Conservation (phyloP, 1,284 basidiomycete genomes). For the Athelia psychrophila region DNA sequence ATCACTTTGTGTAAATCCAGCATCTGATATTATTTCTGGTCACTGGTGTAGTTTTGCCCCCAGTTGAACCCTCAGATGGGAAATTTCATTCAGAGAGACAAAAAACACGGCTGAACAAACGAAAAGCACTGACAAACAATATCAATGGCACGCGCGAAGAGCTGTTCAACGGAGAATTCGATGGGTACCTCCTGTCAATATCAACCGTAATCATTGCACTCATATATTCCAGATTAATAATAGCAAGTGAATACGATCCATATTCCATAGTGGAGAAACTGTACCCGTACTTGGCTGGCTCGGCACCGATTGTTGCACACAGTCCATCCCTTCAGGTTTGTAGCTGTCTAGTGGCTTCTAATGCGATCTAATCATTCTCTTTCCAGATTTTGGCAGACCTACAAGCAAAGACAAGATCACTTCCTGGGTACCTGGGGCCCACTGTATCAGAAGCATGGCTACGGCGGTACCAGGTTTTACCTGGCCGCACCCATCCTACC, state of each 20-base stretch:
- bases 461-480: conserved; percentile 90
- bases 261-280: conserved; percentile 79
- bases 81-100: conserved; percentile 70
- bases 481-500: conserved; percentile 92
- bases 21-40: conserved; percentile 5
- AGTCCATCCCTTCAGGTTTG: conserved; percentile 72
- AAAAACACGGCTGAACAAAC: conserved; percentile 64
- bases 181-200: conserved; percentile 48
- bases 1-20: conserved; percentile 2
- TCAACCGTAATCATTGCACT: background rate
- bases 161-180: conserved; percentile 85
- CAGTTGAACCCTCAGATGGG: background rate
- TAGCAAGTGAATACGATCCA: conserved; percentile 87
- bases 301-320: conserved; percentile 84
- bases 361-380: conserved; percentile 2
- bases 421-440: conserved; percentile 74
- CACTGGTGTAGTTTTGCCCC: background rate
- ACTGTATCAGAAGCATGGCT: conserved; percentile 88
- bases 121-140: conserved; percentile 59
- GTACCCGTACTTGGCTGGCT: conserved; percentile 79
- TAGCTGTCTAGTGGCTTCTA: conserved; percentile 23
- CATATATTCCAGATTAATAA: conserved; percentile 56
- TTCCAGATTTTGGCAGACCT: conserved; percentile 70
- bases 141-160: conserved; percentile 73
- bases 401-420: conserved; percentile 67